phyloP scores from a whole-genome alignment of 371 early-diverging fungal genomes.

The Mortierella sp. region DNA sequence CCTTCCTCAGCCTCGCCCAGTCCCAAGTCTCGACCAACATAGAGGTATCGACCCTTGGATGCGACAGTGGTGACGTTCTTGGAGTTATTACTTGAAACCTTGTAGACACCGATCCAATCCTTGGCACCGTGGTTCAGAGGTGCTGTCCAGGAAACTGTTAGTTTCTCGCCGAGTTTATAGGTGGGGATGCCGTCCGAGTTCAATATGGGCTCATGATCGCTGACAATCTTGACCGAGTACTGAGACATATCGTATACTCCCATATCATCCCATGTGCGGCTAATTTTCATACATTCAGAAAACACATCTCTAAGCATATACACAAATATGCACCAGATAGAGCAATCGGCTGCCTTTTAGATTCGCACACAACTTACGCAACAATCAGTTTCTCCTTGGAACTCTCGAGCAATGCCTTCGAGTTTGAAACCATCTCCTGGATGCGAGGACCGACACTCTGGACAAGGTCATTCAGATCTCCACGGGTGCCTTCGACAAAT shows the following conservation, averaged over 20 bases:
- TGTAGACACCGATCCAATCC: slow-evolving; percentile 96
- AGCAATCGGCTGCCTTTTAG: too few species aligned
- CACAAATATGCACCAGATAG: too few species aligned
- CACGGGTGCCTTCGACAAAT: slow-evolving; percentile 66
- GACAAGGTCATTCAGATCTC: slow-evolving; percentile 59
- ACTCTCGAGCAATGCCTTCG: slow-evolving; percentile 62
- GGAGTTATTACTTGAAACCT: slow-evolving; percentile 76
- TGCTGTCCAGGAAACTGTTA: slow-evolving; percentile 78
- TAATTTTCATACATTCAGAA: neutral
- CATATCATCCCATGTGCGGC: slow-evolving; percentile 60
- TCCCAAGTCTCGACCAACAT: slow-evolving; percentile 14
- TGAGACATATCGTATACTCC: slow-evolving; percentile 62
- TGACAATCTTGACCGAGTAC: slow-evolving; percentile 57
- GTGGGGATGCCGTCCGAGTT: slow-evolving; percentile 27
- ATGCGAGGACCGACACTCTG: slow-evolving; percentile 62
- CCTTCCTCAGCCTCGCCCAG: slow-evolving; percentile 49
- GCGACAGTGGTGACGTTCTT: slow-evolving; percentile 77
- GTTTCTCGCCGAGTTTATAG: slow-evolving; percentile 77
- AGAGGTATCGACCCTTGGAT: slow-evolving; percentile 81
- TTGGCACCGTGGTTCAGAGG: slow-evolving; percentile 74
- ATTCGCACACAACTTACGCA: slow-evolving; percentile 40
- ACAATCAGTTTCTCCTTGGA: slow-evolving; percentile 57
- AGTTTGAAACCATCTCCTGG: slow-evolving; percentile 70
- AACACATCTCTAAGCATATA: slow-evolving; percentile 52
- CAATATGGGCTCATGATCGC: slow-evolving; percentile 1